Evolutionary conservation across 306 rosid genomes (phyloP).

Genomic region (Betula pendula): DNA sequence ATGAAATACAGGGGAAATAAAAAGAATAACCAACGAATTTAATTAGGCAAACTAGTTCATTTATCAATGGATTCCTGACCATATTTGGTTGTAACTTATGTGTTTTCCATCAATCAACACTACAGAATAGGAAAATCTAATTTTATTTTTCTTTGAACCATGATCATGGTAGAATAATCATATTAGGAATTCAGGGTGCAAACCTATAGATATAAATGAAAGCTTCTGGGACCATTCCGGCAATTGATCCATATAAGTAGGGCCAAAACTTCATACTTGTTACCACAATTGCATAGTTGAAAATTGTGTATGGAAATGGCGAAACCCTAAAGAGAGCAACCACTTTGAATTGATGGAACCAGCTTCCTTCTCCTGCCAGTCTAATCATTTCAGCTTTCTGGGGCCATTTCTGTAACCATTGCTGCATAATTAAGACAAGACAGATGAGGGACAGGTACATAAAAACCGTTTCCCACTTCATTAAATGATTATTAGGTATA

Average conservation of each 20-base stretch:
- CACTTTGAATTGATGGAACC: constrained; percentile 87
- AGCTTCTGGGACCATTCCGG: constrained; percentile 98
- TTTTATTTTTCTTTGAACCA: neutral
- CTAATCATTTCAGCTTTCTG: constrained; percentile 82
- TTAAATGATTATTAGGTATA: neutral
- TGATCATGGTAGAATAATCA: neutral
- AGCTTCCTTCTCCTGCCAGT: constrained; percentile 93
- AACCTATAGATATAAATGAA: constrained; percentile 94
- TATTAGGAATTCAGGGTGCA: constrained; percentile 19
- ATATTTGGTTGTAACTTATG: neutral
- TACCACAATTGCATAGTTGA: constrained; percentile 89
- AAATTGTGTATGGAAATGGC: constrained; percentile 96
- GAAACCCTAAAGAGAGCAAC: constrained; percentile 90
- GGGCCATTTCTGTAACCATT: constrained; percentile 95
- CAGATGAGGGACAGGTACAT: constrained; percentile 10
- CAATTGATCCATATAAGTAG: constrained; percentile 84
- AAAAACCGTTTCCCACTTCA: neutral
- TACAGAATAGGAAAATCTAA: neutral
- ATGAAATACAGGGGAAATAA: neutral
- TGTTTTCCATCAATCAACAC: neutral
- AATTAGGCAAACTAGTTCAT: neutral
- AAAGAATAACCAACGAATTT: constrained; percentile 14
- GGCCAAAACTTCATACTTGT: constrained; percentile 97
- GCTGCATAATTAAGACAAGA: constrained; percentile 48
- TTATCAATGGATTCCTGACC: neutral